Percentiles rank a stretch among this genome's conserved stretches.
phyloP scores from a whole-genome alignment of 768 basidiomycete genomes.

The Crassisporium funariophilum region DNA sequence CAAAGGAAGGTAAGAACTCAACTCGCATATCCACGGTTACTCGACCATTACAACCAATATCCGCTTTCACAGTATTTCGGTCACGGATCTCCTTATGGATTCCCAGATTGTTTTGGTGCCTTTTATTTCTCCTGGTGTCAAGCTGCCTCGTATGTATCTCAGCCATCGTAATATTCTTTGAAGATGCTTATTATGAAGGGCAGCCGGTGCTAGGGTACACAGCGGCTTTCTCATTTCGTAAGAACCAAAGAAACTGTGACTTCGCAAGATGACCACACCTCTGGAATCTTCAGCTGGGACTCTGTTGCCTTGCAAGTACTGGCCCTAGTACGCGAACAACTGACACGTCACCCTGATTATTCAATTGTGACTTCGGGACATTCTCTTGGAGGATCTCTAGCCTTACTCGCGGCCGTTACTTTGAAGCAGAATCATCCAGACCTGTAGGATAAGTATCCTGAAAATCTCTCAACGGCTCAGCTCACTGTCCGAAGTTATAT shows the following conservation, averaged over 20 bases:
- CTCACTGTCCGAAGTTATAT: constrained; percentile 26
- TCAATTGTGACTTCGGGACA: constrained; percentile 52
- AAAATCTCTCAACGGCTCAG: not conserved
- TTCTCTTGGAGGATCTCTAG: constrained; percentile 55
- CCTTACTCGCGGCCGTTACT: constrained; percentile 48
- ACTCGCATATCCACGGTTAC: not conserved
- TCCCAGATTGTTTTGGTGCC: constrained; percentile 43
- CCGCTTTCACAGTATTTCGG: constrained; percentile 34
- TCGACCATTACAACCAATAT: not conserved
- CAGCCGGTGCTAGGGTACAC: constrained; percentile 47
- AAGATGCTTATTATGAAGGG: not conserved
- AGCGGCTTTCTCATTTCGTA: constrained; percentile 53
- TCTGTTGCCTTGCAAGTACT: constrained; percentile 45
- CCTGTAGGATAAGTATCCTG: constrained; percentile 21
- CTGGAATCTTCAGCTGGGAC: constrained; percentile 43
- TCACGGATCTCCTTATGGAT: constrained; percentile 46
- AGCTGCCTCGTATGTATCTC: constrained; percentile 35
- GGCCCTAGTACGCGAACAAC: constrained; percentile 35
- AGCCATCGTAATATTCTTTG: not conserved
- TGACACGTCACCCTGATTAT: constrained; percentile 37
- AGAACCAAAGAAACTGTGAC: too few relatives aligned
- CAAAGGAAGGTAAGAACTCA: constrained; percentile 46
- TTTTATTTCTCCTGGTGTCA: constrained; percentile 45
- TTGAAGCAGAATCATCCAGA: constrained; percentile 44
- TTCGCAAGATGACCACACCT: not conserved